Conservation (phyloP, 164 flowering plant species). For the Magnolia sinica region DNA sequence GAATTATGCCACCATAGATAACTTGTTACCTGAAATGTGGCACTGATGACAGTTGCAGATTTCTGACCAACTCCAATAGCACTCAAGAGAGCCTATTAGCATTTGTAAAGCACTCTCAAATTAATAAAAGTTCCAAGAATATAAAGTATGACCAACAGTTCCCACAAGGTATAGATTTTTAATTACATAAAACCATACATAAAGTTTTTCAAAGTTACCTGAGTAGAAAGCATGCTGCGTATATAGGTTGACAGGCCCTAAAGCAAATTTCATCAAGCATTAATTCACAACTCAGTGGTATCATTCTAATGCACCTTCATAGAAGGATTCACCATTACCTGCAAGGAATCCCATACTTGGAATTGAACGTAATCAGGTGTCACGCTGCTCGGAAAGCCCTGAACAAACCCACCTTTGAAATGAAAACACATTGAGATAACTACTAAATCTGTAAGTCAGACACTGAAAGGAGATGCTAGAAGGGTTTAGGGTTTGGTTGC, state of each 20-base stretch:
- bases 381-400: conserved; percentile 96
- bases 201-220: conserved; percentile 38
- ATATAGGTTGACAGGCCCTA: conserved; percentile 96
- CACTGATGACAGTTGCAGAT: conserved; percentile 95
- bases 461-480: background rate
- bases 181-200: too few relatives aligned
- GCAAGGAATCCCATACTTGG: conserved; percentile 92
- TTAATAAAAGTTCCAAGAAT: too few relatives aligned
- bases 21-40: conserved; percentile 81
- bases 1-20: background rate
- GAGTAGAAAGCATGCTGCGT: conserved; percentile 93
- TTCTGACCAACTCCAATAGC: conserved; percentile 99
- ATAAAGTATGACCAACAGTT: too few relatives aligned
- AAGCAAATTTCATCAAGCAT: conserved; percentile 4
- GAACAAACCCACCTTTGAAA: conserved; percentile 14
- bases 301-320: background rate
- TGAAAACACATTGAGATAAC: background rate
- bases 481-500: too few relatives aligned
- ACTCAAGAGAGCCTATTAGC: conserved; percentile 77
- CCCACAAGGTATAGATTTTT: background rate
- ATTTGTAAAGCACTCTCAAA: background rate
- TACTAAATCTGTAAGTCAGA: background rate
- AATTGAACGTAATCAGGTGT: conserved; percentile 91
- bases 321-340: conserved; percentile 39
- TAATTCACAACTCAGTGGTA: background rate